phyloP scores from a whole-genome alignment of 2,329 filamentous ascomycete species.

The Ceratocystis cacaofunesta region DNA sequence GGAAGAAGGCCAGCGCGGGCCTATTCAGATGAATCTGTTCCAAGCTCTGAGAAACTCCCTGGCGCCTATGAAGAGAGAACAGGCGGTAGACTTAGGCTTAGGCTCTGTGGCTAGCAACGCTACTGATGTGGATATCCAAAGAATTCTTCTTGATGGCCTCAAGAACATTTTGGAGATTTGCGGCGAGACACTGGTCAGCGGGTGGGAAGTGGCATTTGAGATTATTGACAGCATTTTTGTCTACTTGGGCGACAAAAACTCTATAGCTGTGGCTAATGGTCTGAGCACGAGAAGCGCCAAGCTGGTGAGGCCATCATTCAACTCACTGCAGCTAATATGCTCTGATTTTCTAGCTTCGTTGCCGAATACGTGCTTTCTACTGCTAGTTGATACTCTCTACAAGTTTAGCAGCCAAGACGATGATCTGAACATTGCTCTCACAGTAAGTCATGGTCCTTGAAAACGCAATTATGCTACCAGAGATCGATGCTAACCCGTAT shows the following conservation, averaged over 20 bases:
- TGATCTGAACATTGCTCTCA: conserved; percentile 89
- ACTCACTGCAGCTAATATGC: conserved; percentile 78
- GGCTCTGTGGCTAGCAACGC: conserved; percentile 19
- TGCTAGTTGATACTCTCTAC: conserved; percentile 74
- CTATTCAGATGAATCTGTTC: conserved; percentile 59
- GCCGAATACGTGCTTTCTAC: conserved; percentile 55
- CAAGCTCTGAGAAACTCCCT: conserved; percentile 50
- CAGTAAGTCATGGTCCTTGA: conserved; percentile 37
- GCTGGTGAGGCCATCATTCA: conserved; percentile 75
- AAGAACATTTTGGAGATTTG: conserved; percentile 75
- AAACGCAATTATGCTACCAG: not conserved
- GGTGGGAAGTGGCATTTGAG: conserved; percentile 75
- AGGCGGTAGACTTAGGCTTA: not conserved
- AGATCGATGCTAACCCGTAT: conserved; percentile 14
- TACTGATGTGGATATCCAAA: conserved; percentile 66
- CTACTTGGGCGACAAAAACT: conserved; percentile 23
- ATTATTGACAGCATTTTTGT: conserved; percentile 70
- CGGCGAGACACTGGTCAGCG: conserved; percentile 66
- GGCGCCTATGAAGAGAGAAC: conserved; percentile 17
- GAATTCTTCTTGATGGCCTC: conserved; percentile 61
- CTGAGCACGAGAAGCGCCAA: conserved; percentile 49
- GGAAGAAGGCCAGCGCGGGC: conserved; percentile 35
- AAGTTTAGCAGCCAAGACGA: conserved; percentile 80
- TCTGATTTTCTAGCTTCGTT: conserved; percentile 77
- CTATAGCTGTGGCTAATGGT: conserved; percentile 22